A percentile compares a stretch with the other conserved stretches of the same genome.
phyloP scores from a whole-genome alignment of 306 rosid genomes.

The Macrotyloma uniflorum region DNA sequence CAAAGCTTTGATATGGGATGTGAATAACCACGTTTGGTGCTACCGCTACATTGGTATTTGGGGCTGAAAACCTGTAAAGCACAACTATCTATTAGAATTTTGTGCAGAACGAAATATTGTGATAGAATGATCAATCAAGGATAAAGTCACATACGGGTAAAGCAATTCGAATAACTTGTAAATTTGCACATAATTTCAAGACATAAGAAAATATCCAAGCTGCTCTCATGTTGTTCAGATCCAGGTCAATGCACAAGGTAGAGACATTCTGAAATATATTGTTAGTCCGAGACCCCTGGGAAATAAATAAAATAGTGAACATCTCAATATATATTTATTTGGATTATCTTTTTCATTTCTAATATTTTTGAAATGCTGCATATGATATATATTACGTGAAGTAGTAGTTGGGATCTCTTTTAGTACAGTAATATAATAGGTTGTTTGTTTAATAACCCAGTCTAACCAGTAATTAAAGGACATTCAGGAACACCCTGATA shows the following conservation, averaged over 20 bases:
- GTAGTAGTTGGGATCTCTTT: too few relatives aligned
- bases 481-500: too few relatives aligned
- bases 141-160: slow-evolving; percentile 33
- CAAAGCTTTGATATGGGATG: neutral
- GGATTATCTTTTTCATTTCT: too few relatives aligned
- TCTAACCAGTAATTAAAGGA: too few relatives aligned
- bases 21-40: neutral
- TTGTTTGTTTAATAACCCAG: too few relatives aligned
- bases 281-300: neutral
- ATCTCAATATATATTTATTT: too few relatives aligned
- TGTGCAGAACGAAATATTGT: neutral
- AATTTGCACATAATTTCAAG: neutral
- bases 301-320: slow-evolving; percentile 7
- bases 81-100: neutral
- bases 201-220: neutral
- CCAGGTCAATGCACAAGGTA: slow-evolving; percentile 24
- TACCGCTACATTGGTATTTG: neutral
- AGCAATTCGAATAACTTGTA: slow-evolving; percentile 17
- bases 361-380: too few relatives aligned
- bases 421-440: too few relatives aligned
- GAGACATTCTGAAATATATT: slow-evolving; percentile 3
- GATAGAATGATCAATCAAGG: neutral
- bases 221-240: slow-evolving; percentile 10
- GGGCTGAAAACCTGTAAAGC: neutral
- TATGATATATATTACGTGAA: too few relatives aligned